Evolutionary conservation across 2,329 filamentous ascomycete genomes (phyloP).

Genomic region (Fusarium torulosum): DNA sequence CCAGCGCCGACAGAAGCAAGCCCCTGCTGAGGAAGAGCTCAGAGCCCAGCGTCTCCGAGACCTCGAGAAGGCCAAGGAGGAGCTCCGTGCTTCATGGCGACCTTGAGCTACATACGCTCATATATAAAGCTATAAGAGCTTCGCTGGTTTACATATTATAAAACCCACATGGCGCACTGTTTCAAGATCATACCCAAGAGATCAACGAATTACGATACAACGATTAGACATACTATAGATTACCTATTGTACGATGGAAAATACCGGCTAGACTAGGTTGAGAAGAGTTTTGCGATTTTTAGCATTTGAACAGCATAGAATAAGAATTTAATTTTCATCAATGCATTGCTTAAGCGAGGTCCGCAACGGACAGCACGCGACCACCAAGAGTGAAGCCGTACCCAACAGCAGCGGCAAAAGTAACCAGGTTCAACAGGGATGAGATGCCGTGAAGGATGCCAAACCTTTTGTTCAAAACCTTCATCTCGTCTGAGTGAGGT

Average conservation of each 20-base stretch:
- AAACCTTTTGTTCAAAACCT: slow-evolving; percentile 82
- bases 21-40: slow-evolving; percentile 44
- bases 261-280: slow-evolving; percentile 1
- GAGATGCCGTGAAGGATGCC: slow-evolving; percentile 84
- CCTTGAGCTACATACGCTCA: slow-evolving; percentile 9
- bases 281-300: slow-evolving; percentile 30
- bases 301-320: slow-evolving; percentile 25
- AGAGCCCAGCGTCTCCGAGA: slow-evolving; percentile 55
- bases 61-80: slow-evolving; percentile 62
- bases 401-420: slow-evolving; percentile 75
- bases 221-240: slow-evolving; percentile 32
- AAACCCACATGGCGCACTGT: slow-evolving; percentile 34
- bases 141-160: slow-evolving; percentile 1
- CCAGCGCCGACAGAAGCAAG: slow-evolving; percentile 45
- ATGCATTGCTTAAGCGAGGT: slow-evolving; percentile 40
- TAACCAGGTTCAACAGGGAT: slow-evolving; percentile 80
- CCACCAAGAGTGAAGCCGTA: slow-evolving; percentile 83
- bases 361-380: slow-evolving; percentile 63
- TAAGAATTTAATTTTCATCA: slow-evolving; percentile 10
- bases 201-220: slow-evolving; percentile 44
- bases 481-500: slow-evolving; percentile 88
- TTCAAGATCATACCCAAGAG: slow-evolving; percentile 41
- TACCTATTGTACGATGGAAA: slow-evolving; percentile 14
- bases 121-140: not conserved
- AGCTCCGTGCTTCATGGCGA: slow-evolving; percentile 55